phyloP scores from a whole-genome alignment of 345 rosid genomes.

The Eucalyptus grandis region DNA sequence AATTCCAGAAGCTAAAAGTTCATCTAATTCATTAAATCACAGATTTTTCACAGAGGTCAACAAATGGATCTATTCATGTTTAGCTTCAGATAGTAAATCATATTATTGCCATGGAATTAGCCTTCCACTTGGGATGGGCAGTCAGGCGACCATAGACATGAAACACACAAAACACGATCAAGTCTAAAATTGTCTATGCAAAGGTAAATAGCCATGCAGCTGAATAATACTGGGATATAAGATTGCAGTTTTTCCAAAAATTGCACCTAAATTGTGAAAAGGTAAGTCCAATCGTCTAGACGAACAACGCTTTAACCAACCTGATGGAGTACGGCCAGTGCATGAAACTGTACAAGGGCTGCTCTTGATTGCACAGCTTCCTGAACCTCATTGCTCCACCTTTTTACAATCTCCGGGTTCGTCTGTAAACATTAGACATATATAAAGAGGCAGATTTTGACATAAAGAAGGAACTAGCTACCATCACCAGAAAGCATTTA shows the following conservation, averaged over 20 bases:
- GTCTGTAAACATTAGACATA: conserved; percentile 25
- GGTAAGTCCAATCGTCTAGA: background rate
- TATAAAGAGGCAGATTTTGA: background rate
- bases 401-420: conserved; percentile 85
- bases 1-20: background rate
- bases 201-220: background rate
- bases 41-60: background rate
- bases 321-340: conserved; percentile 87
- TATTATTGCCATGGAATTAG: background rate
- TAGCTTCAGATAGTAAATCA: background rate
- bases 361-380: conserved; percentile 98
- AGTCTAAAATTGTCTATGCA: background rate
- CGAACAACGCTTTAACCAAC: background rate
- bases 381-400: conserved; percentile 99
- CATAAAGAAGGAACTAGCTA: background rate
- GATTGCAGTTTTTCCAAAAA: background rate
- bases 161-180: background rate
- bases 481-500: background rate
- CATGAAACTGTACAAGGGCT: conserved; percentile 98
- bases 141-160: background rate
- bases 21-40: background rate
- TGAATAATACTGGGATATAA: background rate
- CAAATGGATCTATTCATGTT: background rate
- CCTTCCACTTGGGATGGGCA: background rate
- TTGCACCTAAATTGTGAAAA: background rate